Base-by-base conservation (phyloP, 2,329 filamentous ascomycete species). In the Colletotrichum liaoningense region DNA sequence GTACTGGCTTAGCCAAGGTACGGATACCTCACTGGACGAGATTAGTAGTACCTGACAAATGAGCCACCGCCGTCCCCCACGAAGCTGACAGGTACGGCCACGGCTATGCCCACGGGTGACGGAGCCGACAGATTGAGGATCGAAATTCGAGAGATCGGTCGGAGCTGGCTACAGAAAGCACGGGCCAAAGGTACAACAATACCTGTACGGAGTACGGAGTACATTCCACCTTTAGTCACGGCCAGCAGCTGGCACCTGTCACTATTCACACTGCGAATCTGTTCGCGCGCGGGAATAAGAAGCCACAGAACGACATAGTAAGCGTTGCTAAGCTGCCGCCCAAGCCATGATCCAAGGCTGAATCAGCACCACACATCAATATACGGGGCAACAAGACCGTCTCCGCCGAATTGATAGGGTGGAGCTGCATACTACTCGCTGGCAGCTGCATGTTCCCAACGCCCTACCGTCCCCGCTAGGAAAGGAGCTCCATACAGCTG, bases 311-410 rank as follows among this genome's bases (percentile, higher is more conserved):
- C 6, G 14, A 7, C 38, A 16, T 19, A 42, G 38, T 54, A 62
- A 70, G 67, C 55, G 57, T 72, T 68, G 69, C 64, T 73, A 65
- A 73, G 70, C 67, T 70, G 30, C 55, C 16, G 33, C 33, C 33
- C 33, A 56, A 60, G 28, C 59, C 59, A 65, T 70, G 46, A 60
- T 59, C 59, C 33, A 59, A 56, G n/a, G 55, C 63, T 73, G 66
- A 73, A 70, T 71, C 67, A 73, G 71, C 71, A 71, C 55, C 71
- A 62, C 56, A 62, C 62, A 73, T 49, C 38, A 49, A 22, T 28
- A 49, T 46, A 62, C 67, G 63, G 69, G 69, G 22, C 68, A 16
- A 8, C 22, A 16, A 30, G 14, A 16, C n/a, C 19, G 42, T 60
- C 42, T 24, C 33, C 38, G n/a, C 54, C 11, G n/a, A 19, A 66